Evolutionary conservation across 805 yeast species (phyloP), one percentile per base, ranked within the genome.

Genomic region (Kockiozyma suomiensis): DNA sequence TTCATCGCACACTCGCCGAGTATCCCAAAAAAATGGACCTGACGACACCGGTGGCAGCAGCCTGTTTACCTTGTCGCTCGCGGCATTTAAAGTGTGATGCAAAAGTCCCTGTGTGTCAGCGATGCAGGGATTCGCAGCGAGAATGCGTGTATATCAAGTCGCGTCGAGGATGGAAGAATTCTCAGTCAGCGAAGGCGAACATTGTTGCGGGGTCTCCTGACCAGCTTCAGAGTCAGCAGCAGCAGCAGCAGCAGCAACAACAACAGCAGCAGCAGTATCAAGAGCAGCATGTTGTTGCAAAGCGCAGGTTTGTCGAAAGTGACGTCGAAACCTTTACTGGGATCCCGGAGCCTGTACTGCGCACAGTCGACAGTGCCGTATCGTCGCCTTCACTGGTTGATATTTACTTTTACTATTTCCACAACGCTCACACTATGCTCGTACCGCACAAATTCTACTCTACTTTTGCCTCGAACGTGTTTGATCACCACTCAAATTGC

Each of bases 51-150:
- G 56, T 51, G 0, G 40, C 59, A 1, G 57, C 53, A 1, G 69
- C 57, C 23, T 60, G 62, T 49, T 58, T 53, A 17, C 59, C 48
- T 37, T 64, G 67, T 25, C 68, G 69, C 32, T 54, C 54, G 3
- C 58, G 64, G 15, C 64, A 60, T 48, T 58, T 60, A 47, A 60
- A 60, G 30, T 60, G 64, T 47, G 61, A 60, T 30, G 64, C 58
- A 15, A 25, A 28, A 8, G 47, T 52, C 8, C 64, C 64, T 10
- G 49, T 56, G 12, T 60, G 64, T 33, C 49, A 23, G 38, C 54
- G 64, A 25, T 60, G 64, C 43, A 26, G 35, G 35, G 61, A 47
- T 23, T 32, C 45, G 26, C 40, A 26, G 25, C 61, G 64, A 37
- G 61, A 60, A 47, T 60, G 64, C 54, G 53, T 56, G 32, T 60